A percentile compares a stretch with the other conserved stretches of the same genome.
These are phyloP conservation scores for Amylocarpus encephaloides DNA, from an alignment of 2,329 filamentous ascomycete genomes.

Conservation along the genomic window DNA sequence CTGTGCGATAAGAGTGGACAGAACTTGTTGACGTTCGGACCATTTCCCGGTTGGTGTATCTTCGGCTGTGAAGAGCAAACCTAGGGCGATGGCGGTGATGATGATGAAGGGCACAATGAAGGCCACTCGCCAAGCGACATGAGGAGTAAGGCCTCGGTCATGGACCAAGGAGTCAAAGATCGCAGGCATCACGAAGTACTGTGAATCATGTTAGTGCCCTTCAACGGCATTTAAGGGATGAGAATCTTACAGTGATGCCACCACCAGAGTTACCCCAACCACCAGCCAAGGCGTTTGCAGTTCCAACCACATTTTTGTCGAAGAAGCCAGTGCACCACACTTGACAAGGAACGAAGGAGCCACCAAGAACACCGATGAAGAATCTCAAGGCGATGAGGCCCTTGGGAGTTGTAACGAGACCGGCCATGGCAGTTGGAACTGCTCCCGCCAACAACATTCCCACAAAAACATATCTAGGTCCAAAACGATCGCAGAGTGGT, in stretches of 20 bases:
- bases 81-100: constrained; percentile 55
- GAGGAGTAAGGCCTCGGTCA: constrained; percentile 50
- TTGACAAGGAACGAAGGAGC: constrained; percentile 74
- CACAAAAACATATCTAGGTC: constrained; percentile 72
- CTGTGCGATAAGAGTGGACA: constrained; percentile 42
- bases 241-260: constrained; percentile 55
- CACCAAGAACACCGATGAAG: constrained; percentile 72
- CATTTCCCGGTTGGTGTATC: constrained; percentile 78
- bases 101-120: constrained; percentile 78
- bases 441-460: constrained; percentile 64
- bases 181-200: constrained; percentile 83
- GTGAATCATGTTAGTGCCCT: not conserved
- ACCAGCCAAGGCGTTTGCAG: constrained; percentile 77
- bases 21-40: constrained; percentile 55
- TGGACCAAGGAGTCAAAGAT: constrained; percentile 70
- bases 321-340: constrained; percentile 90
- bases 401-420: constrained; percentile 59
- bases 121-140: constrained; percentile 72
- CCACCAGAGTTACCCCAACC: constrained; percentile 82
- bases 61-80: constrained; percentile 65
- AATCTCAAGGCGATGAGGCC: constrained; percentile 66
- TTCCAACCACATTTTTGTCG: constrained; percentile 83
- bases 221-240: constrained; percentile 50
- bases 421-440: constrained; percentile 73
- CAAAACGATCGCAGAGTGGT: constrained; percentile 75